phyloP scores from a whole-genome alignment of 2,329 filamentous ascomycete species.

The Ceratocystis lukuohia region DNA sequence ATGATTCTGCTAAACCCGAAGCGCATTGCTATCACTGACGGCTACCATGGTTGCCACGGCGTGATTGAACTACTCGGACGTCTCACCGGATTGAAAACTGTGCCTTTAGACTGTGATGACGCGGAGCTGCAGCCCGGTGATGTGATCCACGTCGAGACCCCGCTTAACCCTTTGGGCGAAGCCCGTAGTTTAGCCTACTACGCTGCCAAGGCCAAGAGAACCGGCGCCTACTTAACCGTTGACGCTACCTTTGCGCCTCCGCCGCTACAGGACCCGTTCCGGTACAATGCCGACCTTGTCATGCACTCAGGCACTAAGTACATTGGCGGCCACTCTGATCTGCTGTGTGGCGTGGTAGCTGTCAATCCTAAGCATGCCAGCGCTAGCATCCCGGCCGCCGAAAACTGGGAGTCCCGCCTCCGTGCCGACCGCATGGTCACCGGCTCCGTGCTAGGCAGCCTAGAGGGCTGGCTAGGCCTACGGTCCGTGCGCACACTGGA shows the following conservation, averaged over 20 bases:
- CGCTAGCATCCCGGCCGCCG: conserved; percentile 25
- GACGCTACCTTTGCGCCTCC: conserved; percentile 91
- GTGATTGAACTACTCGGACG: conserved; percentile 62
- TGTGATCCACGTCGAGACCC: conserved; percentile 83
- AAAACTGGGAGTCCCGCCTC: conserved; percentile 45
- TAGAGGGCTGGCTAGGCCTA: conserved; percentile 88
- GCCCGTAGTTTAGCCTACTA: conserved; percentile 61
- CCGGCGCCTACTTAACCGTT: conserved; percentile 65
- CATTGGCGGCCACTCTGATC: conserved; percentile 85
- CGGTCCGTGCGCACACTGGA: conserved; percentile 76
- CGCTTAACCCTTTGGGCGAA: conserved; percentile 78
- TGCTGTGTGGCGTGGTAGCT: conserved; percentile 75
- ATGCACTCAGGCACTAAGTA: conserved; percentile 97
- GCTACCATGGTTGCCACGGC: conserved; percentile 90
- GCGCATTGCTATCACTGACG: conserved; percentile 66
- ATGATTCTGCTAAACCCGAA: conserved; percentile 74
- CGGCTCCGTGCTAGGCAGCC: conserved; percentile 71
- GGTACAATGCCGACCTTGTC: conserved; percentile 66
- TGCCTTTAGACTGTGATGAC: conserved; percentile 56
- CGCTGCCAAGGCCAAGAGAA: conserved; percentile 55
- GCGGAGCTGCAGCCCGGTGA: conserved; percentile 62
- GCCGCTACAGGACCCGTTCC: conserved; percentile 74
- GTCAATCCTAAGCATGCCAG: conserved; percentile 39
- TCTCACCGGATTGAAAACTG: conserved; percentile 58
- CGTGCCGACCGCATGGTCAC: conserved; percentile 58